Evolutionary conservation across 257 asterid genomes (phyloP).

Genomic region (Ocimum tenuiflorum): DNA sequence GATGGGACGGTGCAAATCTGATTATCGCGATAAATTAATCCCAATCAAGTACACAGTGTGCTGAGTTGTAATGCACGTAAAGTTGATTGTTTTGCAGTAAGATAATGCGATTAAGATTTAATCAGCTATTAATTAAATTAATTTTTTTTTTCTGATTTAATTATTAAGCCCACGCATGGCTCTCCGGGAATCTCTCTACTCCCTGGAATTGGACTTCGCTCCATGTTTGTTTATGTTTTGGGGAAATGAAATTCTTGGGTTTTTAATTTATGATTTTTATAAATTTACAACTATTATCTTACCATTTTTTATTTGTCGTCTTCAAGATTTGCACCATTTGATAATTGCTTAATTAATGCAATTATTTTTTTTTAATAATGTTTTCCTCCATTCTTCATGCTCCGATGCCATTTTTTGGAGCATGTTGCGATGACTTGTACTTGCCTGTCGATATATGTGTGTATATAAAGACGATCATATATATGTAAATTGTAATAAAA

Average conservation of each 20-base stretch:
- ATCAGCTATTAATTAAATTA: background rate
- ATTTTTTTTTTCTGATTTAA: no score
- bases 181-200: conserved; percentile 75
- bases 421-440: conserved; percentile 26
- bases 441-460: background rate
- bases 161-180: conserved; percentile 63
- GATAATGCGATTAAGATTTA: conserved; percentile 18
- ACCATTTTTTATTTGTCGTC: background rate
- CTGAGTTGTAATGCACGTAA: conserved; percentile 60
- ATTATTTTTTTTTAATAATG: background rate
- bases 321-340: conserved; percentile 15
- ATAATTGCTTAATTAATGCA: background rate
- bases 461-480: no score
- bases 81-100: conserved; percentile 22
- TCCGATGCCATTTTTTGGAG: conserved; percentile 21
- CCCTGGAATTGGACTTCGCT: conserved; percentile 37
- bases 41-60: conserved; percentile 27
- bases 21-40: conserved; percentile 1
- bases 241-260: conserved; percentile 27
- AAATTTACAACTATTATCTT: background rate
- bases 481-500: no score
- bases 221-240: conserved; percentile 14
- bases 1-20: no score
- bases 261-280: background rate
- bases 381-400: conserved; percentile 33